Base-by-base conservation (phyloP, 768 basidiomycete genomes). In the Leccinum rimulosum region DNA sequence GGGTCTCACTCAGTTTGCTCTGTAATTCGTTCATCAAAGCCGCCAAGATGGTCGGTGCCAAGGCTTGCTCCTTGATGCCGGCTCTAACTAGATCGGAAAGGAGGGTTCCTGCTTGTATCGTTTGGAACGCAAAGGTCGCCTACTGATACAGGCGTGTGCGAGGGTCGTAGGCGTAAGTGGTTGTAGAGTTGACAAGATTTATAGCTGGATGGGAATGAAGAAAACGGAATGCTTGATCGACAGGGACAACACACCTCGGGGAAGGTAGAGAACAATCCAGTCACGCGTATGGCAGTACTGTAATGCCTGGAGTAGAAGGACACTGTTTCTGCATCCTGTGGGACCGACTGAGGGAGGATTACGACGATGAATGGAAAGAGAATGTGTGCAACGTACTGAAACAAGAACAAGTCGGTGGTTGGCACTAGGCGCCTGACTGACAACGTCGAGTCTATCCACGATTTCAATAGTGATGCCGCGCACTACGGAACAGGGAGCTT, bases 181-280 rank as follows among this genome's bases (percentile, higher is more conserved):
- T 87, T 1, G 88, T 85, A 8, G 88, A 89, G 72, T 93, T 86
- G 43, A 94, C 87, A 48, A 92, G 77, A 52, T 75, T 77, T 58
- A 80, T 77, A 1, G 78, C 85, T 86, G 58, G 22, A 28, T 1
- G 31, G 25, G 3, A 19, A 50, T 70, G 47, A 55, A 30, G 3
- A 27, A 38, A 40, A 30, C 4, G 15, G 11, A 35, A 9, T 35
- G 4, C 15, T 30, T 27, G n/a, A 25, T 49, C 15, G 31, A 22
- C 10, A 30, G 17, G n/a, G 45, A 27, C 11, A 28, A 72, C 80
- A 50, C 31, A 91, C 91, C 84, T 74, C 87, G 79, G 3, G 93
- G 93, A 30, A 93, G 81, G 69, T 94, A 97, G 17, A 95, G 72
- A 17, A 93, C 91, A 27, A 95, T 80, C 90, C 92, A 95, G 25